phyloP scores from a whole-genome alignment of 177 flowering plant genomes.

The Vitis hybrid region DNA sequence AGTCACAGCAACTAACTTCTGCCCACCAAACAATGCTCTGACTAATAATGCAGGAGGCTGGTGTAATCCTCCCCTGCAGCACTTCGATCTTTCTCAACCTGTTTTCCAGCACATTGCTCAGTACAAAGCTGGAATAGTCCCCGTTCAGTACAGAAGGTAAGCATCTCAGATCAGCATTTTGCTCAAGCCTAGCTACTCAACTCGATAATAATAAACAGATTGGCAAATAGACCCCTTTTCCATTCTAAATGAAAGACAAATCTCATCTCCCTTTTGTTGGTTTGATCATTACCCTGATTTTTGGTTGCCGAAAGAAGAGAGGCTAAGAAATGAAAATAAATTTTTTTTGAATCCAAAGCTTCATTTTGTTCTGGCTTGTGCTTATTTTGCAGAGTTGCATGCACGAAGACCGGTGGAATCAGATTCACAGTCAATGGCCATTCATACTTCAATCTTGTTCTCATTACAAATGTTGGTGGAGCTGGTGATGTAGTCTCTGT shows the following conservation, averaged over 20 bases:
- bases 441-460: constrained; percentile 36
- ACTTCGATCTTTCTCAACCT: constrained; percentile 36
- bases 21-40: constrained; percentile 38
- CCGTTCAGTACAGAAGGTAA: constrained; percentile 34
- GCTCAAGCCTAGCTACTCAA: too few species aligned
- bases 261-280: too few species aligned
- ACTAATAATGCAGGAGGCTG: constrained; percentile 35
- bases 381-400: constrained; percentile 18
- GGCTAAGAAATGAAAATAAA: too few species aligned
- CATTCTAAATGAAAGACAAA: too few species aligned
- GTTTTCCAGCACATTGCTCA: constrained; percentile 29
- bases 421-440: constrained; percentile 46
- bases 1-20: constrained; percentile 39
- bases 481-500: constrained; percentile 38
- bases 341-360: too few species aligned
- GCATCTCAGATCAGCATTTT: too few species aligned
- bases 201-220: too few species aligned
- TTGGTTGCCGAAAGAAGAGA: too few species aligned
- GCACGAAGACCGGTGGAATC: constrained; percentile 32
- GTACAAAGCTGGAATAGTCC: constrained; percentile 41
- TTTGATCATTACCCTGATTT: too few species aligned
- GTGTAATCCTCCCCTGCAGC: constrained; percentile 46
- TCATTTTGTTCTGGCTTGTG: too few species aligned
- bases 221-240: too few species aligned
- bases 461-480: constrained; percentile 31